A percentile compares a stretch with the other conserved stretches of the same genome.
These are phyloP conservation scores for Mortierella sp. DNA, from an alignment of 371 early-diverging fungal species.

Conservation along the genomic window DNA sequence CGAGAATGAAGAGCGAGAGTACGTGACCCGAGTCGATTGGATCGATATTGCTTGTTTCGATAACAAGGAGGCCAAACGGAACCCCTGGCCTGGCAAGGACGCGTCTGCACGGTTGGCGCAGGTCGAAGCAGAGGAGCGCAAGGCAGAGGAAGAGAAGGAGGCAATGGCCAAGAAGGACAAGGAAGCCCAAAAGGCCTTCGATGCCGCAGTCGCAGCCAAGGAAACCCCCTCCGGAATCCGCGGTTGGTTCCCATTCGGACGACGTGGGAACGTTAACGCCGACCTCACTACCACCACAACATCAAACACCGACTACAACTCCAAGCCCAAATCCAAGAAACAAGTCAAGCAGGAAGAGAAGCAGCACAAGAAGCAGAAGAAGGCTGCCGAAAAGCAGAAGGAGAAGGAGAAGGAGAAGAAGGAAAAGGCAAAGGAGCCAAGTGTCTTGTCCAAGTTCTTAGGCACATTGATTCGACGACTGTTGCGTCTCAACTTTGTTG, in stretches of 20 bases:
- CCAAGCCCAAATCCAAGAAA: not conserved
- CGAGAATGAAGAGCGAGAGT: conserved; percentile 16
- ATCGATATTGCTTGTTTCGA: conserved; percentile 20
- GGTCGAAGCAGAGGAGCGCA: conserved; percentile 11
- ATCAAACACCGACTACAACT: not conserved
- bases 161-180: not conserved
- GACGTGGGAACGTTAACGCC: not conserved
- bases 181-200: not conserved
- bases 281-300: not conserved
- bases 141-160: conserved; percentile 7
- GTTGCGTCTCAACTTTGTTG: not conserved
- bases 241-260: not conserved
- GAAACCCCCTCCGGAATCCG: not conserved
- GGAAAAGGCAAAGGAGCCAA: not conserved
- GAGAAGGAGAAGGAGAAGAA: not conserved
- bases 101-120: not conserved
- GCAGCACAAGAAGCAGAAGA: not conserved
- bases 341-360: conserved; percentile 4
- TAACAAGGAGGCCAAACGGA: not conserved
- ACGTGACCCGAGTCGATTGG: conserved; percentile 16
- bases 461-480: not conserved
- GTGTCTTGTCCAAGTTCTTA: not conserved
- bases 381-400: not conserved
- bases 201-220: not conserved
- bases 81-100: conserved; percentile 12